These are phyloP conservation scores for Hyaloscypha bicolor DNA, from an alignment of 495 filamentous ascomycete species.

Conservation along the genomic window DNA sequence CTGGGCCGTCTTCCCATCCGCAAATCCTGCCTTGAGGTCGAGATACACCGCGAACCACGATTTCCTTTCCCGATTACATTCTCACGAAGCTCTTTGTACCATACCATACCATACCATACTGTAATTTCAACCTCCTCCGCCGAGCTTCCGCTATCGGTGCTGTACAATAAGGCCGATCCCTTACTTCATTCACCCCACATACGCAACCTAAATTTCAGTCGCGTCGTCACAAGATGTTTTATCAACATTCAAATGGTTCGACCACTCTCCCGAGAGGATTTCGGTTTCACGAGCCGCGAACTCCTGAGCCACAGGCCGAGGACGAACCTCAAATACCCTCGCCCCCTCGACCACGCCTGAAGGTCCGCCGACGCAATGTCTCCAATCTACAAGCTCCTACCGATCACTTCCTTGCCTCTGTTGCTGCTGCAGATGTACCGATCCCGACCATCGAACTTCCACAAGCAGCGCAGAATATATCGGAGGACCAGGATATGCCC, in stretches of 20 bases:
- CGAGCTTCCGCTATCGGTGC: constrained; percentile 13
- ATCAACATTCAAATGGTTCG: constrained; percentile 36
- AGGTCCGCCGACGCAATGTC: constrained; percentile 36
- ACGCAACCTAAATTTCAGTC: constrained; percentile 20
- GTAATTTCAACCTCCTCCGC: constrained; percentile 13
- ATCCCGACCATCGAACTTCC: constrained; percentile 55
- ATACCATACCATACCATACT: constrained; percentile 26
- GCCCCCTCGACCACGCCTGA: constrained; percentile 30
- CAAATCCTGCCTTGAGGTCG: background rate
- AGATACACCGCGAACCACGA: constrained; percentile 8
- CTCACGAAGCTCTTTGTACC: constrained; percentile 12
- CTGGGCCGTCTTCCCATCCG: background rate
- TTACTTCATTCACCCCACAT: constrained; percentile 1
- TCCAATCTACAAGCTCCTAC: constrained; percentile 51
- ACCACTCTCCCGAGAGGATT: constrained; percentile 45
- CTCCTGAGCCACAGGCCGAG: constrained; percentile 26
- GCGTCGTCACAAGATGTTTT: constrained; percentile 36
- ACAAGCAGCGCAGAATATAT: constrained; percentile 26
- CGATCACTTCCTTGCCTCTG: constrained; percentile 58
- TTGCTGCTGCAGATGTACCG: constrained; percentile 51
- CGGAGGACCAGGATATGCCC: constrained; percentile 40
- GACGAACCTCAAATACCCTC: constrained; percentile 25
- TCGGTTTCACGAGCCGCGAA: constrained; percentile 35
- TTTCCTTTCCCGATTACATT: constrained; percentile 19
- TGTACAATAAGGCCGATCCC: constrained; percentile 13